Base-by-base conservation (phyloP, 306 rosid genomes). In the Boehmeria nivea region DNA sequence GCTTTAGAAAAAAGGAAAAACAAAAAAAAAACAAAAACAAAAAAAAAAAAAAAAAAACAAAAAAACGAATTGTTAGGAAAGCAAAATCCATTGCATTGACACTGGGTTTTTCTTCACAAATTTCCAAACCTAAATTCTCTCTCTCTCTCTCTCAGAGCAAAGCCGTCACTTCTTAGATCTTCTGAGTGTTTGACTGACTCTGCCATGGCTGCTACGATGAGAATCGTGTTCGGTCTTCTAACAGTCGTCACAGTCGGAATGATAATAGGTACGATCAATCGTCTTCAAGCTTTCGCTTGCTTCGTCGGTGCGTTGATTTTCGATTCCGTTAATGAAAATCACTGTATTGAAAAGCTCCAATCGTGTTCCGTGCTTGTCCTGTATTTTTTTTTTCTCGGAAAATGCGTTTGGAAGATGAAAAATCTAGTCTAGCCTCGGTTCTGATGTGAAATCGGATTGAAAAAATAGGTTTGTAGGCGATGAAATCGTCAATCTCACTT, bases 201-300 rank as follows among this genome's bases (percentile, higher is more conserved):
- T 12, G 55, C 57, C 54, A 84, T 87, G 98, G 87, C 72, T 27
- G 50, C 83, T 19, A 20, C 82, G 44, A 90, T 87, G 88, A 87
- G 53, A 79, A 74, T 90, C 65, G 73, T 84, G 2, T 90, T 90
- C 48, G 98, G 91, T 18, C 87, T 90, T 38, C 86, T 90, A 19
- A 87, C 98, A 15, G 78, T 90, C 64, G 95, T 90, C 78, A 87
- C 98, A 14, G 65, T 87, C 43, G 98, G 98, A 72, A 90, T 90
- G 98, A 82, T 87, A 38, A 78, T 87, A 28, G 97, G 97, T 89
- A 50, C 18, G n/a, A 13, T n/a, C 51, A 53, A 17, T 54, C 54
- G n/a, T 52, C 14, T 11, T 44, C 3, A 11, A 1, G 11, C 49
- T 21, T n/a, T 40, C n/a, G 36, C 5, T 31, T 10, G 5, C 36